A percentile compares a stretch with the other conserved stretches of the same genome.
phyloP scores from a whole-genome alignment of 768 basidiomycete genomes.

The Russula lepida region DNA sequence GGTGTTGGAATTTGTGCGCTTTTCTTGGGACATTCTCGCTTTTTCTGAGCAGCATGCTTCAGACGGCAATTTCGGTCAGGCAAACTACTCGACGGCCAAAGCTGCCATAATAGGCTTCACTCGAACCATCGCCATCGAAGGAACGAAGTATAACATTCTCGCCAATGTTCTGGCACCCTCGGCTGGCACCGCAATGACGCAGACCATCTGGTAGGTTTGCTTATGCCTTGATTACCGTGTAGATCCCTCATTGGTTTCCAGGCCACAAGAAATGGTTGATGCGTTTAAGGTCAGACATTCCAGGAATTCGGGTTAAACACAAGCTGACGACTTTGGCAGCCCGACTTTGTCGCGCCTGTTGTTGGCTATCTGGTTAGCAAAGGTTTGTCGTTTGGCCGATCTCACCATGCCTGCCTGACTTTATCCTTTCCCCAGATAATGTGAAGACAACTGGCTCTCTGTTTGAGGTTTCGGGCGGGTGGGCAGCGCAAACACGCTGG shows the following conservation, averaged over 20 bases:
- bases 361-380: slow-evolving; percentile 85
- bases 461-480: slow-evolving; percentile 86
- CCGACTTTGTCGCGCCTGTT: slow-evolving; percentile 86
- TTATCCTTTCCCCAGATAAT: slow-evolving; percentile 41
- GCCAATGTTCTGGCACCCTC: slow-evolving; percentile 83
- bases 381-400: slow-evolving; percentile 29
- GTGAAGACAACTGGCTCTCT: slow-evolving; percentile 60
- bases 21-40: neutral
- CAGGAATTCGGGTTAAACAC: neutral
- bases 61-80: slow-evolving; percentile 96
- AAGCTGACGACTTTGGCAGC: slow-evolving; percentile 34
- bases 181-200: slow-evolving; percentile 89
- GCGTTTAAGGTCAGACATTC: slow-evolving; percentile 66
- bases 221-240: neutral
- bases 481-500: slow-evolving; percentile 91
- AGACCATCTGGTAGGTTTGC: slow-evolving; percentile 57
- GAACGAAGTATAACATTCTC: slow-evolving; percentile 82
- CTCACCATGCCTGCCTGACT: neutral
- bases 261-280: slow-evolving; percentile 80
- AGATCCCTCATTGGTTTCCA: slow-evolving; percentile 23
- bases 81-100: slow-evolving; percentile 92
- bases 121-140: slow-evolving; percentile 85
- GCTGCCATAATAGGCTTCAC: slow-evolving; percentile 87
- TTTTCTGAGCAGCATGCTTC: neutral
- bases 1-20: slow-evolving; percentile 84